phyloP scores from a whole-genome alignment of 1,284 basidiomycete genomes.

The Rhizoctonia solani region DNA sequence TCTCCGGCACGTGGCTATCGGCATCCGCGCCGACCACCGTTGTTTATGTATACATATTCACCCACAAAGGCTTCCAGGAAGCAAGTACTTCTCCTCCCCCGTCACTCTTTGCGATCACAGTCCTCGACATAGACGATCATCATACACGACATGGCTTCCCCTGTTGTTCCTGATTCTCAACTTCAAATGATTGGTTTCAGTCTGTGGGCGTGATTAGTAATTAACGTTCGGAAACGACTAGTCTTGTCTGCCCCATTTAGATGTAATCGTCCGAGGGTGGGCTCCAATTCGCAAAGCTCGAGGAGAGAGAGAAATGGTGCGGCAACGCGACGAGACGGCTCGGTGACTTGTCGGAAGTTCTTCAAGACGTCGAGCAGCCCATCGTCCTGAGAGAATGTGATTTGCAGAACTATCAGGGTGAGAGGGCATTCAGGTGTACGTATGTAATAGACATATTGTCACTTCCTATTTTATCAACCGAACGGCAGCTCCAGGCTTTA shows the following conservation, averaged over 20 bases:
- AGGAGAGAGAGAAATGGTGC: background rate
- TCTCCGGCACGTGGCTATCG: conserved; percentile 15
- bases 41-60: conserved; percentile 1
- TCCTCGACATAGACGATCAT: background rate
- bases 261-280: background rate
- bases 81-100: background rate
- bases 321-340: background rate
- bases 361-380: background rate
- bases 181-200: background rate
- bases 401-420: background rate
- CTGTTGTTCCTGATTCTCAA: background rate
- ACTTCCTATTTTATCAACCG: background rate
- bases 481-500: background rate
- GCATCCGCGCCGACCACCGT: conserved; percentile 15
- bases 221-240: background rate
- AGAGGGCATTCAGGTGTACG: background rate
- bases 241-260: conserved; percentile 9
- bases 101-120: background rate
- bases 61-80: background rate
- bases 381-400: background rate
- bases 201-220: background rate
- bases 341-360: conserved; percentile 28
- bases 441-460: no score
- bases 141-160: background rate
- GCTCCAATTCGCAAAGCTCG: background rate